Conservation (phyloP, 495 filamentous ascomycete genomes). For the Aspergillus baeticus region DNA sequence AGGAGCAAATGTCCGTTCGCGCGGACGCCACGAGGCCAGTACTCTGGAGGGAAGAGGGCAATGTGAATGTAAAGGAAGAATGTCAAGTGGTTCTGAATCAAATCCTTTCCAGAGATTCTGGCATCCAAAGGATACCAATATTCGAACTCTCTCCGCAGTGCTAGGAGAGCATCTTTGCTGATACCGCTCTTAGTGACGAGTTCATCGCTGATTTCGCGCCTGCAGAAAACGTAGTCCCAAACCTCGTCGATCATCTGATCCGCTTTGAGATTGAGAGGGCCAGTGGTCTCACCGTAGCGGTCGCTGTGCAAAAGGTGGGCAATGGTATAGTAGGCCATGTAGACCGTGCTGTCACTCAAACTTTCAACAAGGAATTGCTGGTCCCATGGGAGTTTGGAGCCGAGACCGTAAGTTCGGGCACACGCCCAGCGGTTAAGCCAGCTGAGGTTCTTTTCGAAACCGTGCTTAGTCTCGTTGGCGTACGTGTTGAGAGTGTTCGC, state of each 20-base stretch:
- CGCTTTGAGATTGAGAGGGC: conserved; percentile 63
- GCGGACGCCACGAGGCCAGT: conserved; percentile 81
- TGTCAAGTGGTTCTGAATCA: conserved; percentile 87
- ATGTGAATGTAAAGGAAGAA: conserved; percentile 97
- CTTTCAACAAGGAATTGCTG: conserved; percentile 86
- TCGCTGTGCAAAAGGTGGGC: conserved; percentile 82
- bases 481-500: conserved; percentile 76
- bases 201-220: conserved; percentile 63
- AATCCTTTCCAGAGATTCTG: conserved; percentile 79
- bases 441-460: conserved; percentile 76
- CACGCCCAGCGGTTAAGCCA: conserved; percentile 98
- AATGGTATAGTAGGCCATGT: conserved; percentile 97
- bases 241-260: conserved; percentile 95
- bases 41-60: conserved; percentile 81
- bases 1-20: conserved; percentile 91
- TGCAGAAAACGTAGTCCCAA: conserved; percentile 90
- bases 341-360: conserved; percentile 87
- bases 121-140: conserved; percentile 97
- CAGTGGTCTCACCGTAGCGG: conserved; percentile 72
- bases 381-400: conserved; percentile 96
- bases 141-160: conserved; percentile 86
- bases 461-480: conserved; percentile 73
- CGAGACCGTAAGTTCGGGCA: conserved; percentile 86
- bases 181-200: conserved; percentile 65
- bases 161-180: conserved; percentile 63